These are phyloP conservation scores for Punctularia strigosozonata DNA, from an alignment of 768 basidiomycete species.

Conservation along the genomic window DNA sequence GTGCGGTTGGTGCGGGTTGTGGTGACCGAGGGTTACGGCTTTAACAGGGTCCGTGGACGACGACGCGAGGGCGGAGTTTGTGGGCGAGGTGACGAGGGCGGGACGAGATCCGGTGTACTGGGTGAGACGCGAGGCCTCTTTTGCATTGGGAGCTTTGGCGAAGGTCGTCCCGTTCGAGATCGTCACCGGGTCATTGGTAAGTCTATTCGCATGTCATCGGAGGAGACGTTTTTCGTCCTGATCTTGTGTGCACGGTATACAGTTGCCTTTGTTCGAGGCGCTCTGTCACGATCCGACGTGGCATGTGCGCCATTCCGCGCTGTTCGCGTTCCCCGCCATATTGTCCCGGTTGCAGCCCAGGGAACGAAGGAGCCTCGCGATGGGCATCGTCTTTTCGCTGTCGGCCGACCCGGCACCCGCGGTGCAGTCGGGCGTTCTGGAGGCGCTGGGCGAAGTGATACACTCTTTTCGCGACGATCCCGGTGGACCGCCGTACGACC, in stretches of 20 bases:
- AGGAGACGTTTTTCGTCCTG: neutral
- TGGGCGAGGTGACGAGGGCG: slow-evolving; percentile 63
- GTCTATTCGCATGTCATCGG: slow-evolving; percentile 16
- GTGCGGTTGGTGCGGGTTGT: neutral
- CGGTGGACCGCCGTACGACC: slow-evolving; percentile 58
- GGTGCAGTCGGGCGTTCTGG: slow-evolving; percentile 73
- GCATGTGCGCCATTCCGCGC: slow-evolving; percentile 81
- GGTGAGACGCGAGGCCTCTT: slow-evolving; percentile 78
- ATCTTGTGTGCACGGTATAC: slow-evolving; percentile 5
- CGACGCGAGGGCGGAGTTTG: slow-evolving; percentile 50
- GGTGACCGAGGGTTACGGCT: neutral
- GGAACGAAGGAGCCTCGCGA: slow-evolving; percentile 50
- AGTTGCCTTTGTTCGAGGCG: slow-evolving; percentile 75
- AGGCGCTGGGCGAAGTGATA: slow-evolving; percentile 83
- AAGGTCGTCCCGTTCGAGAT: slow-evolving; percentile 77
- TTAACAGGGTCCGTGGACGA: slow-evolving; percentile 39
- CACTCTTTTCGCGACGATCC: slow-evolving; percentile 64
- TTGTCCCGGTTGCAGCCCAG: slow-evolving; percentile 49
- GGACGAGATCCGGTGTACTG: slow-evolving; percentile 57
- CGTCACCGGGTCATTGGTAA: slow-evolving; percentile 49
- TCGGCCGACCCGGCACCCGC: slow-evolving; percentile 48
- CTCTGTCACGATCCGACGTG: slow-evolving; percentile 59
- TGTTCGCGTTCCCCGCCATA: slow-evolving; percentile 78
- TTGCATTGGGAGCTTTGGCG: slow-evolving; percentile 79
- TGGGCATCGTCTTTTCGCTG: slow-evolving; percentile 53